Conservation (phyloP, 129 eudicot genomes). For the Artemisia annua region DNA sequence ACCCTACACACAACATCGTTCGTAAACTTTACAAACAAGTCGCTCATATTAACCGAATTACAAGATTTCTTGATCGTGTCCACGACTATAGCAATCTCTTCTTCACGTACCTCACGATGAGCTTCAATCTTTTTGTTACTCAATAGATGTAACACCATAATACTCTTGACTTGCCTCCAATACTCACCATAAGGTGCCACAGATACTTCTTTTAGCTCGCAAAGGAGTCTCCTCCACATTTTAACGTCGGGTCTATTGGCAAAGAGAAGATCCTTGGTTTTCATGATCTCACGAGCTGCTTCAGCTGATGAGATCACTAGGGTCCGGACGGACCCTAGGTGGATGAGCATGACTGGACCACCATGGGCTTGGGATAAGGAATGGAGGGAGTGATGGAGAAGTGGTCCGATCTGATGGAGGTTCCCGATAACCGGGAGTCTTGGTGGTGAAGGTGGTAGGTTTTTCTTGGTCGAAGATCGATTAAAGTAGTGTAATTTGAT, state of each 20-base stretch:
- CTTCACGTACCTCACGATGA: slow-evolving; percentile 35
- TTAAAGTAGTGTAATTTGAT: slow-evolving; percentile 20
- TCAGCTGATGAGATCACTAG: slow-evolving; percentile 61
- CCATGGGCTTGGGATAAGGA: slow-evolving; percentile 49
- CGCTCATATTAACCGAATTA: slow-evolving; percentile 47
- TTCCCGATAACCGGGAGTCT: slow-evolving; percentile 73
- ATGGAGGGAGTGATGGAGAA: slow-evolving; percentile 57
- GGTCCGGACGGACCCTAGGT: slow-evolving; percentile 51
- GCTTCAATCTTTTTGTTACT: slow-evolving; percentile 59
- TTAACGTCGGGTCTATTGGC: slow-evolving; percentile 49
- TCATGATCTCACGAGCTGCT: slow-evolving; percentile 67
- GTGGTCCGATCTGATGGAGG: slow-evolving; percentile 55
- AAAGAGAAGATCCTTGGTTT: slow-evolving; percentile 55
- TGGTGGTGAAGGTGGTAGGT: slow-evolving; percentile 71
- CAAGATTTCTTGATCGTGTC: slow-evolving; percentile 33
- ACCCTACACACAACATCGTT: slow-evolving; percentile 57
- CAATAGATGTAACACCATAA: slow-evolving; percentile 55
- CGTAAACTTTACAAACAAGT: slow-evolving; percentile 38
- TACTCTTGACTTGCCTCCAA: slow-evolving; percentile 70
- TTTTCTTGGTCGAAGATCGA: slow-evolving; percentile 21
- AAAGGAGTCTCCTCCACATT: slow-evolving; percentile 37
- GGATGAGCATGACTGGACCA: slow-evolving; percentile 61
- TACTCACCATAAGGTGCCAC: slow-evolving; percentile 67
- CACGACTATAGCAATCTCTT: slow-evolving; percentile 44
- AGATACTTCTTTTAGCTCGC: slow-evolving; percentile 44